Evolutionary conservation across 2,329 filamentous ascomycete species (phyloP).

Genomic region (Fusarium verrucosum): DNA sequence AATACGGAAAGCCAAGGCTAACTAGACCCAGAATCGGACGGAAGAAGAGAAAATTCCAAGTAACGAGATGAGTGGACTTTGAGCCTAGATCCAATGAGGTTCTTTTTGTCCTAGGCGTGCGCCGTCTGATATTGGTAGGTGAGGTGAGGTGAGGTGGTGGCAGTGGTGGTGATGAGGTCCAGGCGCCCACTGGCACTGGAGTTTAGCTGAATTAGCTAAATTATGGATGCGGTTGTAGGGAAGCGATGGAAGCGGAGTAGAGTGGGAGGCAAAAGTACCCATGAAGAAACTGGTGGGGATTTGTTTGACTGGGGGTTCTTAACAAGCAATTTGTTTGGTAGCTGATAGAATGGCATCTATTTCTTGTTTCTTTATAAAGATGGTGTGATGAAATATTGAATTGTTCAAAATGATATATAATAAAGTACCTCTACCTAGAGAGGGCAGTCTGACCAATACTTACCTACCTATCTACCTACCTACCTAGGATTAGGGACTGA

Average conservation of each 20-base stretch:
- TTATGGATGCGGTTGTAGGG: constrained; percentile 12
- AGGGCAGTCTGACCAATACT: not conserved
- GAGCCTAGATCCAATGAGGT: constrained; percentile 14
- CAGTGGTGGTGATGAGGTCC: constrained; percentile 17
- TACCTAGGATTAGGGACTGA: not conserved
- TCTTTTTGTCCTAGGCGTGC: constrained; percentile 29
- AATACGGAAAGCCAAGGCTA: constrained; percentile 20
- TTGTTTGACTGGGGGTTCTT: constrained; percentile 6
- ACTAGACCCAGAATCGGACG: constrained; percentile 23
- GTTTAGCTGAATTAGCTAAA: constrained; percentile 20
- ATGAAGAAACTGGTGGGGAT: constrained; percentile 16
- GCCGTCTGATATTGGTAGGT: constrained; percentile 27
- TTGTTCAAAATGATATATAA: not conserved
- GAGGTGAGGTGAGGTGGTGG: constrained; percentile 15
- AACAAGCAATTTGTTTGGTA: not conserved
- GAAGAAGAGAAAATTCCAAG: constrained; percentile 27
- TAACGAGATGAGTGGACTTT: constrained; percentile 30
- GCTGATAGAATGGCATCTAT: no score
- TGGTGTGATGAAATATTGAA: not conserved
- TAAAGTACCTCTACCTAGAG: no score
- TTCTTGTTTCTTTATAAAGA: not conserved
- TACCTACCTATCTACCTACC: no score
- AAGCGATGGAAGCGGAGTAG: not conserved
- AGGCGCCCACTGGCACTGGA: constrained; percentile 28
- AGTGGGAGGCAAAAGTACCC: not conserved